Conservation (phyloP, 2,329 filamentous ascomycete genomes). For the Corynespora cassiicola region DNA sequence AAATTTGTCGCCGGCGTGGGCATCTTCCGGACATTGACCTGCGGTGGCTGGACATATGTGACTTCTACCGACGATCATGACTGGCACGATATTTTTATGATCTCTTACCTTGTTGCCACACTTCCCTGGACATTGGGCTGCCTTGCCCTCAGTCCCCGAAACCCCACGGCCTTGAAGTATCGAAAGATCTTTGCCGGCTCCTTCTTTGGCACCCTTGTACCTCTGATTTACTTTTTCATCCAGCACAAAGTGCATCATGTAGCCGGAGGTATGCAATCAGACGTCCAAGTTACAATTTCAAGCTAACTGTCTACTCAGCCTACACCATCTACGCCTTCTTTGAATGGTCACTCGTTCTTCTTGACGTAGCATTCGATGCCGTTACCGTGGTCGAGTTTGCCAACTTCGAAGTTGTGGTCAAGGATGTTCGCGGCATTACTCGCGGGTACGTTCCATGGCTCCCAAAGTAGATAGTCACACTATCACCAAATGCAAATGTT, state of each 20-base stretch:
- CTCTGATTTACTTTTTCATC: constrained; percentile 95
- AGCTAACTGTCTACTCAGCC: constrained; percentile 61
- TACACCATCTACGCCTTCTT: constrained; percentile 99
- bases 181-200: constrained; percentile 81
- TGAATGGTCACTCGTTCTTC: constrained; percentile 93
- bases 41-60: constrained; percentile 97
- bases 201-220: constrained; percentile 91
- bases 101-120: constrained; percentile 92
- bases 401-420: constrained; percentile 84
- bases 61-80: constrained; percentile 98
- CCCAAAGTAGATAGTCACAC: constrained; percentile 77
- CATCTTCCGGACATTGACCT: constrained; percentile 87
- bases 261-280: constrained; percentile 76
- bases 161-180: constrained; percentile 82
- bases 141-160: constrained; percentile 84
- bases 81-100: constrained; percentile 99
- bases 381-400: constrained; percentile 92
- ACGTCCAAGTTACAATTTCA: constrained; percentile 2
- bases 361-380: constrained; percentile 96
- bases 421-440: constrained; percentile 86
- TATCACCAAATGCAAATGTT: constrained; percentile 45
- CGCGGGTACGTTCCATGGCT: constrained; percentile 99
- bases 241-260: constrained; percentile 97
- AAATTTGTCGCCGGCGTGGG: constrained; percentile 82
- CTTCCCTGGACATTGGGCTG: constrained; percentile 95